Percentiles rank a stretch among this genome's conserved stretches.
Evolutionary conservation across 768 basidiomycete genomes (phyloP).

Genomic region (Chalciporus chontae): DNA sequence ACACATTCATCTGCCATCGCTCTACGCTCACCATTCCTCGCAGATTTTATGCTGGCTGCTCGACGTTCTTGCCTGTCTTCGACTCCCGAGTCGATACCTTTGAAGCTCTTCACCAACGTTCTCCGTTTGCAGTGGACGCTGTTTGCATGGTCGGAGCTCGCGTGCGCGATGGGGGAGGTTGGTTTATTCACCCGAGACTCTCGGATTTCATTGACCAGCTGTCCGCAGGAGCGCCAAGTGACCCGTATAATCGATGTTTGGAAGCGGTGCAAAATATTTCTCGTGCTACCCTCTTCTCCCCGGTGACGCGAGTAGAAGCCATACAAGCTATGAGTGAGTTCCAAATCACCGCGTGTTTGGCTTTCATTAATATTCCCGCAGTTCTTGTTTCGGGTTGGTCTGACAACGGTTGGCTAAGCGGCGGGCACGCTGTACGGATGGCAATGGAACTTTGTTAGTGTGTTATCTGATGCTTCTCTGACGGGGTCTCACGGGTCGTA

Average conservation of each 20-base stretch:
- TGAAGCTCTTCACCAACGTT: constrained; percentile 80
- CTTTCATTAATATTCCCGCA: constrained; percentile 27
- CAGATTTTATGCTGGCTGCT: constrained; percentile 92
- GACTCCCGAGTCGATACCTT: constrained; percentile 81
- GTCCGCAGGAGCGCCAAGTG: constrained; percentile 63
- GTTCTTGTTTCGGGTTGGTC: constrained; percentile 93
- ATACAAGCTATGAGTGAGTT: constrained; percentile 89
- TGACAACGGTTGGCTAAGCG: constrained; percentile 92
- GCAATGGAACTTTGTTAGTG: constrained; percentile 85
- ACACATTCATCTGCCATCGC: constrained; percentile 1
- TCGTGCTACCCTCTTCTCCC: constrained; percentile 81
- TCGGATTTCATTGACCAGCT: constrained; percentile 8
- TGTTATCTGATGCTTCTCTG: background rate
- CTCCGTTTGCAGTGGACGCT: constrained; percentile 88
- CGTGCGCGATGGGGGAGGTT: constrained; percentile 87
- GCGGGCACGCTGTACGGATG: constrained; percentile 96
- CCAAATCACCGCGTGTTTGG: background rate
- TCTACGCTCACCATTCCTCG: constrained; percentile 8
- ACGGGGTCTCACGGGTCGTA: constrained; percentile 7
- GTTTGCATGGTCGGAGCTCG: constrained; percentile 93
- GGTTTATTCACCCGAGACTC: constrained; percentile 16
- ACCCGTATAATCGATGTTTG: constrained; percentile 65
- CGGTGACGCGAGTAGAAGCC: constrained; percentile 80
- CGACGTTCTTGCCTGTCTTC: constrained; percentile 86
- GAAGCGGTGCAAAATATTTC: constrained; percentile 87